phyloP scores from a whole-genome alignment of 371 early-diverging fungal genomes.

The Blakeslea trispora region DNA sequence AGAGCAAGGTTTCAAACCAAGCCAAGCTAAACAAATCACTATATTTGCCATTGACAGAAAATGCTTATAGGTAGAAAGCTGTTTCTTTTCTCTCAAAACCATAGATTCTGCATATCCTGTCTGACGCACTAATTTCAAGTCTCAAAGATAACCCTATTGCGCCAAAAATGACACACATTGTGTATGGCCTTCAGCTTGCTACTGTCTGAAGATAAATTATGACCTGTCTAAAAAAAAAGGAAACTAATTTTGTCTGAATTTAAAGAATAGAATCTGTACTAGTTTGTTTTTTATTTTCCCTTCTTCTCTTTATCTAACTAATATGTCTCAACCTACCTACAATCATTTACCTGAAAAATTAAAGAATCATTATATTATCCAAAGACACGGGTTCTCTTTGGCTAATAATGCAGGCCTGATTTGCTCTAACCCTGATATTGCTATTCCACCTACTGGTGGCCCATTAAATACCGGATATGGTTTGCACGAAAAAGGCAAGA shows the following conservation, averaged over 20 bases:
- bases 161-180: no score
- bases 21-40: no score
- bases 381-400: constrained; percentile 51
- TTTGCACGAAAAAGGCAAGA: constrained; percentile 43
- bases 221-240: no score
- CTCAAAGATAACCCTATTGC: no score
- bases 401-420: constrained; percentile 48
- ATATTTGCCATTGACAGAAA: no score
- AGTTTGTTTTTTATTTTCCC: neutral
- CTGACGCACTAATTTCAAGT: no score
- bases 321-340: constrained; percentile 22
- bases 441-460: constrained; percentile 47
- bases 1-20: no score
- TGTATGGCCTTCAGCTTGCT: no score
- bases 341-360: constrained; percentile 42
- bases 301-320: neutral
- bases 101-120: no score
- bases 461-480: constrained; percentile 48
- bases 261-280: neutral
- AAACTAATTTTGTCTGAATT: neutral
- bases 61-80: no score
- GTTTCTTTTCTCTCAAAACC: no score
- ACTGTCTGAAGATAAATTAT: no score
- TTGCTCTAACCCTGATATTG: constrained; percentile 52
- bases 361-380: constrained; percentile 48